These are phyloP conservation scores for Amanita phalloides DNA, from an alignment of 768 basidiomycete species.

Conservation along the genomic window DNA sequence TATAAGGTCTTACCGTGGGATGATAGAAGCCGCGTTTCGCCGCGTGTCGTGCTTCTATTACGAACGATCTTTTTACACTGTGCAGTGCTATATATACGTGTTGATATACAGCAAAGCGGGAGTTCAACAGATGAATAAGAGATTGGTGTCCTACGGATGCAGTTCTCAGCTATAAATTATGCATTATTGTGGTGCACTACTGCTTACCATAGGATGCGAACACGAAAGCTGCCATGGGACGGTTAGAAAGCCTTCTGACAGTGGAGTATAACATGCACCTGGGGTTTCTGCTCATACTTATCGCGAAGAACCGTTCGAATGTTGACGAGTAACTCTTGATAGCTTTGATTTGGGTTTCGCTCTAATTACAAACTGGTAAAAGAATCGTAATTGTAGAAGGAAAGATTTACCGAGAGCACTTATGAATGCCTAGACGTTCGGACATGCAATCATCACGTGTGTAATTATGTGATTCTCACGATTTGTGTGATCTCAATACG, in stretches of 20 bases:
- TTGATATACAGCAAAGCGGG: no score
- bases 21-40: no score
- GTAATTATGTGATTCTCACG: no score
- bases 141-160: conserved; percentile 16
- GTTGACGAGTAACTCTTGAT: conserved; percentile 28
- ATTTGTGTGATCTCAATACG: no score
- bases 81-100: no score
- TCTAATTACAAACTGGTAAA: background rate
- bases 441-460: background rate
- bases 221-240: conserved; percentile 20
- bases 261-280: conserved; percentile 13
- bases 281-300: conserved; percentile 34
- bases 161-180: background rate
- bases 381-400: background rate
- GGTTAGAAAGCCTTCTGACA: background rate
- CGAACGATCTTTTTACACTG: no score
- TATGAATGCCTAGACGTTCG: conserved; percentile 39
- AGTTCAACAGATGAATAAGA: conserved; percentile 19
- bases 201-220: conserved; percentile 31
- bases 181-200: background rate
- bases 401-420: conserved; percentile 33
- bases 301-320: conserved; percentile 27
- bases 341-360: conserved; percentile 27
- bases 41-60: no score
- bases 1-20: background rate